Conservation (phyloP, 2,329 filamentous ascomycete species). For the Shiraia bambusicola region DNA sequence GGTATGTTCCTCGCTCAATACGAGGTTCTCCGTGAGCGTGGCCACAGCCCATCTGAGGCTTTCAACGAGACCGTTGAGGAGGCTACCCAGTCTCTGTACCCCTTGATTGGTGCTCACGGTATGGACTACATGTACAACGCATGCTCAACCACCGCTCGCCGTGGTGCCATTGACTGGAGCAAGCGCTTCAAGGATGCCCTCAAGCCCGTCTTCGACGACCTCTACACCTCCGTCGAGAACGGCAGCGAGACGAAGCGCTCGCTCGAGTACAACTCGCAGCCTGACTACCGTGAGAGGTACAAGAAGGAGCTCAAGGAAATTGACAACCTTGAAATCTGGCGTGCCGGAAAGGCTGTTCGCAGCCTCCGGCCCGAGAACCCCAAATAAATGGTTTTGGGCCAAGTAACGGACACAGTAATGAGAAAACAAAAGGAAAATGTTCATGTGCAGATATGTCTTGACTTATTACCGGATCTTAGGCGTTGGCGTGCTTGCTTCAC, state of each 20-base stretch:
- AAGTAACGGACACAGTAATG: constrained; percentile 1
- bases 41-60: constrained; percentile 95
- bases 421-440: constrained; percentile 3
- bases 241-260: constrained; percentile 95
- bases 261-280: constrained; percentile 93
- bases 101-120: constrained; percentile 92
- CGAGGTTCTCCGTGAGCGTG: constrained; percentile 98
- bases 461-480: constrained; percentile 20
- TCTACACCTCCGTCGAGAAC: constrained; percentile 90
- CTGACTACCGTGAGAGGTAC: constrained; percentile 95
- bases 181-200: constrained; percentile 95
- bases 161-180: constrained; percentile 98
- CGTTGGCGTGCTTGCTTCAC: constrained; percentile 15
- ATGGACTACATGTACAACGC: constrained; percentile 99
- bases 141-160: constrained; percentile 97
- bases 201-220: constrained; percentile 97
- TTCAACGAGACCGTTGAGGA: constrained; percentile 99
- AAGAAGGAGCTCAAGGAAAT: constrained; percentile 99
- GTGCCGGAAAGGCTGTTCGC: constrained; percentile 94
- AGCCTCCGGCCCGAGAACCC: constrained; percentile 44
- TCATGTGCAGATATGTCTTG: constrained; percentile 31
- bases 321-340: constrained; percentile 97
- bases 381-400: constrained; percentile 28
- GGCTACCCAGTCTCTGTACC: constrained; percentile 97
- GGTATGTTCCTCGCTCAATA: constrained; percentile 99